Evolutionary conservation across 1,284 basidiomycete species (phyloP), one percentile per base, ranked within the genome.

Genomic region (Naganishia sp.): DNA sequence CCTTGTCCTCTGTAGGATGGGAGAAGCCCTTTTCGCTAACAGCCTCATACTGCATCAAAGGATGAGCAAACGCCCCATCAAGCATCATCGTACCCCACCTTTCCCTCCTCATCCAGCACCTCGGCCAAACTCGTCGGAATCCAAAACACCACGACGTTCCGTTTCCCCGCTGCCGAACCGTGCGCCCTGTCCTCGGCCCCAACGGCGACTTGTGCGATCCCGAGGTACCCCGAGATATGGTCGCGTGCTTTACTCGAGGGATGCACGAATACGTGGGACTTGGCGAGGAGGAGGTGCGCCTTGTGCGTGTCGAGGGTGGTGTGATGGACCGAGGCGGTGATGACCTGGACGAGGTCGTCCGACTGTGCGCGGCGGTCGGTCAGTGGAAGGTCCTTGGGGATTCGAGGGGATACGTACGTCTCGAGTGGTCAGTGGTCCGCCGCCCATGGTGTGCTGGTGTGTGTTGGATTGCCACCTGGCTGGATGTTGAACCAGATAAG

Each of bases 261-360:
- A 74, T 98, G 93, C 52, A 96, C 88, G 74, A 94, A 93, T 47
- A 94, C 92, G 76, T 94, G 94, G 46, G 89, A 90, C 79, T 94
- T 94, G 77, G 86, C 89, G 73, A 92, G 95, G 21, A 95, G 78
- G 52, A 96, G 82, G 9, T 72, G 68, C 7, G 77, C 78, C 53
- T 67, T 66, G 45, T 55, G 25, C 11, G 32, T 18, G 35, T 13
- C 35, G 35, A 39, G 35, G 47, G 52, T 54, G 46, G 45, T 50
- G 57, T 46, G 6, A 13, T 61, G 58, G 32, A 61, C 47, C 5
- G 47, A 50, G 21, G 47, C 42, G 23, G 58, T 61, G 3, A 61
- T 39, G 43, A 58, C 56, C 32, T 61, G 58, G 49, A 61, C 58
- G n/a, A 61, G 58, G 41, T 61, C 58, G 58, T 61, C 58, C 47